Evolutionary conservation across 2,329 filamentous ascomycete species (phyloP).

Genomic region (Delphinella strobiligena): DNA sequence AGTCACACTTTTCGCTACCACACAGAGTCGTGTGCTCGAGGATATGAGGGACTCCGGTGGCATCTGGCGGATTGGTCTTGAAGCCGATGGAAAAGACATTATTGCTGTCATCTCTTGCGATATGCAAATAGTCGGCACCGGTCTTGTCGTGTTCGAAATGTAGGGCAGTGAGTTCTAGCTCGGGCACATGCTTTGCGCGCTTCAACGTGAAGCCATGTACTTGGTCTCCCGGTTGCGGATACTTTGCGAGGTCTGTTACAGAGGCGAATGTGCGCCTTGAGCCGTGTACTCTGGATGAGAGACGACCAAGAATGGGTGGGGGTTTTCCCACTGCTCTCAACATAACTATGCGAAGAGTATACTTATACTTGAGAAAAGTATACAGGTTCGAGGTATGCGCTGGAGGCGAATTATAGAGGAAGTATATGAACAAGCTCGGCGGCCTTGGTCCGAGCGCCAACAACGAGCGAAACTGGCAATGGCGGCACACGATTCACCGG

Average conservation of each 20-base stretch:
- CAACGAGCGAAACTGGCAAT: not conserved
- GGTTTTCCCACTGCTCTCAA: not conserved
- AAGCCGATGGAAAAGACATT: constrained; percentile 99
- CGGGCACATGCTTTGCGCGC: constrained; percentile 81
- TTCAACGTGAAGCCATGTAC: constrained; percentile 89
- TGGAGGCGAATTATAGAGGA: not conserved
- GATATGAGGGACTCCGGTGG: constrained; percentile 92
- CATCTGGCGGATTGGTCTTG: constrained; percentile 96
- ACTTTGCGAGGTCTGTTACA: constrained; percentile 62
- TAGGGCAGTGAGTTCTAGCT: constrained; percentile 83
- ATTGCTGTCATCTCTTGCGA: constrained; percentile 89
- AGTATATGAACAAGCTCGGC: no score
- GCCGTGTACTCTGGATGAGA: constrained; percentile 1
- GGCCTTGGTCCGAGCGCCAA: not conserved
- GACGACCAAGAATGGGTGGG: not conserved
- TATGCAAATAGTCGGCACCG: constrained; percentile 88
- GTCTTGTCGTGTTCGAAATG: constrained; percentile 91
- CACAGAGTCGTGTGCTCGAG: constrained; percentile 95
- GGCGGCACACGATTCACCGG: not conserved
- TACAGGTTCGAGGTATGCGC: no score
- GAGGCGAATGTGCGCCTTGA: constrained; percentile 39
- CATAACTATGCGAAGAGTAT: no score
- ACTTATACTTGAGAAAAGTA: no score
- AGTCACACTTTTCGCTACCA: constrained; percentile 84
- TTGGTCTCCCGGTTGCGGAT: constrained; percentile 69